Conservation (phyloP, 208 protist species). For the Ichthyophonus hoferi region DNA sequence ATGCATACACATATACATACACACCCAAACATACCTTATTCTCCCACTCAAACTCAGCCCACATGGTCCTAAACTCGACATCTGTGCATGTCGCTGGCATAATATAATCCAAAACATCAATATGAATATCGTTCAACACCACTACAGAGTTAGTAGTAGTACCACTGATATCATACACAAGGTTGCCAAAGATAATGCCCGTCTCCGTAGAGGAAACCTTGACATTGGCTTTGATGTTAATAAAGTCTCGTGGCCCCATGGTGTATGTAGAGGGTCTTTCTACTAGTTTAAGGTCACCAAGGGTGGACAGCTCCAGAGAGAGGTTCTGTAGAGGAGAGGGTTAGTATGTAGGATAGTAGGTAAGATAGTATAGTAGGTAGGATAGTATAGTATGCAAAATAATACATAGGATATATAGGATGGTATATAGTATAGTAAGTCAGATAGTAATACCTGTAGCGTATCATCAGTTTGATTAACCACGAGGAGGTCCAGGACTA, state of each 20-base stretch:
- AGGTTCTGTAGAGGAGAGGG: constrained; percentile 71
- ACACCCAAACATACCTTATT: constrained; percentile 92
- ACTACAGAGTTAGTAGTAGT: constrained; percentile 75
- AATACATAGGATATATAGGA: too few species aligned
- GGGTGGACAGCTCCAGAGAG: constrained; percentile 83
- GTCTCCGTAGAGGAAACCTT: constrained; percentile 96
- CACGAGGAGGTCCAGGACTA: constrained; percentile 81
- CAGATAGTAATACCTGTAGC: constrained; percentile 78
- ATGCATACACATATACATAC: too few species aligned
- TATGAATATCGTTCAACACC: constrained; percentile 89
- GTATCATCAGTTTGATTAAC: constrained; percentile 86
- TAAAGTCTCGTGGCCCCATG: constrained; percentile 73
- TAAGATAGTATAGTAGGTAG: too few species aligned
- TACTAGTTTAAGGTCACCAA: constrained; percentile 91
- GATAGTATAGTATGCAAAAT: too few species aligned
- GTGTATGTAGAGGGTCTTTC: constrained; percentile 87
- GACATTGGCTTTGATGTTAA: constrained; percentile 82
- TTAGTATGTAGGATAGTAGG: too few species aligned
- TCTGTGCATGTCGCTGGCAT: constrained; percentile 68
- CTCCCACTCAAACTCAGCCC: constrained; percentile 97
- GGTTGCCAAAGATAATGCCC: constrained; percentile 90
- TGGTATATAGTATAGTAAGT: too few species aligned
- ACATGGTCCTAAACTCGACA: constrained; percentile 89
- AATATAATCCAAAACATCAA: constrained; percentile 98
- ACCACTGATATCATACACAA: constrained; percentile 85